Percentiles rank a stretch among this genome's conserved stretches.
phyloP scores from a whole-genome alignment of 2,329 filamentous ascomycete species.

The Paecilomyces dactylethromorphus region DNA sequence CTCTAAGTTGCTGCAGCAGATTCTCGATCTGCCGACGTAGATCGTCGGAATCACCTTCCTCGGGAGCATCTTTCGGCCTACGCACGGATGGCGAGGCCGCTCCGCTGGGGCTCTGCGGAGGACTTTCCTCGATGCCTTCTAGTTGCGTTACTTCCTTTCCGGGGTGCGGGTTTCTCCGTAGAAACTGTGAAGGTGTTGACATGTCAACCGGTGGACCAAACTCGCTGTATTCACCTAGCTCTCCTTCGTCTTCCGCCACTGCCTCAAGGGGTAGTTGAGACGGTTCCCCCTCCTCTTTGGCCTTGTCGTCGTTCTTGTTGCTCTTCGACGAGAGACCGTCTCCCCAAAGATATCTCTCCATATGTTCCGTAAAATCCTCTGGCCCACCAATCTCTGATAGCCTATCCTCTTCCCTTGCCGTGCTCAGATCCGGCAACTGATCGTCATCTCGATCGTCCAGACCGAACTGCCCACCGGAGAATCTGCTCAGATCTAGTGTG shows the following conservation, averaged over 20 bases:
- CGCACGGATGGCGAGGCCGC: conserved; percentile 20
- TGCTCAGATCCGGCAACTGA: conserved; percentile 17
- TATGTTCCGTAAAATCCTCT: conserved; percentile 36
- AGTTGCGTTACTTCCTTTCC: conserved; percentile 26
- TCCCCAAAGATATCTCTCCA: conserved; percentile 33
- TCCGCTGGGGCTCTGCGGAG: conserved; percentile 16
- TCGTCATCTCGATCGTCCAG: conserved; percentile 17
- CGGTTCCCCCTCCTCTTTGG: neutral
- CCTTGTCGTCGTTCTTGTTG: conserved; percentile 9
- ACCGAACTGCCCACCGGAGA: conserved; percentile 21
- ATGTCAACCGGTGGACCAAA: conserved; percentile 37
- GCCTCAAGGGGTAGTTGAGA: neutral
- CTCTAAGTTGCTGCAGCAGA: conserved; percentile 22
- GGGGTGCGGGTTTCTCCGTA: conserved; percentile 20
- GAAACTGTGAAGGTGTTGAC: conserved; percentile 36
- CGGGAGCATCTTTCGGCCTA: conserved; percentile 12
- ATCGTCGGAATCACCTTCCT: conserved; percentile 13
- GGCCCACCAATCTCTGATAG: conserved; percentile 34
- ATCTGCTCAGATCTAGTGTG: conserved; percentile 32
- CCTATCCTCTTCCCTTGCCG: conserved; percentile 19
- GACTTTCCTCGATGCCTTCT: conserved; percentile 31
- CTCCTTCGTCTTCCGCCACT: conserved; percentile 7
- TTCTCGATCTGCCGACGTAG: conserved; percentile 26
- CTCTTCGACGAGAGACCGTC: conserved; percentile 12
- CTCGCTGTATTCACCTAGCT: conserved; percentile 33